Evolutionary conservation across 1,284 basidiomycete species (phyloP), one percentile per base, ranked within the genome.

Genomic region (Cerioporus squamosus): DNA sequence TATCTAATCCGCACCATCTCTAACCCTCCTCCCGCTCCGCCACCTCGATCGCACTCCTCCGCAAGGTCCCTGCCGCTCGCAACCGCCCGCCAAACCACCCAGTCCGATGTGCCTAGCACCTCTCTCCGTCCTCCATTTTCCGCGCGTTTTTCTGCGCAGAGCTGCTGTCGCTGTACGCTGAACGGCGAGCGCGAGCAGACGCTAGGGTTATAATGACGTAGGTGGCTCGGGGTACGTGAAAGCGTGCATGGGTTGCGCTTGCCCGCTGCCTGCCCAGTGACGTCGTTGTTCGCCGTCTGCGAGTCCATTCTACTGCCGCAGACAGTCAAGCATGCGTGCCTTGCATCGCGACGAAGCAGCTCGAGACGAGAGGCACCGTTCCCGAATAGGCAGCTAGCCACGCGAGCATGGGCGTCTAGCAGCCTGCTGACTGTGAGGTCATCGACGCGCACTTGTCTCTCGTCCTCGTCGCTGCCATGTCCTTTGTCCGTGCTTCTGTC

Each of bases 401-500:
- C 29, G 29, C 29, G 29, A 29, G 29, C 29, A 29, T 10, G 29
- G 20, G 40, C 40, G 40, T 14, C 40, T 43, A 15, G 29, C 29
- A 5, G 29, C 5, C 29, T 29, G 29, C 29, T 29, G 29, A n/a
- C 29, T 29, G 3, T 40, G 39, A 14, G 39, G 39, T 40, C 39
- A 40, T 40, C 39, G 15, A 2, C 10, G 17, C 15, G 24, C 29
- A 15, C 46, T 26, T 38, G 29, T 12, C 15, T 49, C 24, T 22
- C 31, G 7, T 31, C 17, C 18, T 24, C 24, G 22, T 44, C 18
- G 26, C 48, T 46, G 49, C 61, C 65, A 73, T 73, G 72, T 73
- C 72, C 18, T 69, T 73, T 54, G 31, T 70, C 15, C 63, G 72
- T 47, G 67, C 70, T 29, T 63, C 69, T 18, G 51, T 68, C 55